Conservation (phyloP, 1,284 basidiomycete species). For the Mycena sp. region DNA sequence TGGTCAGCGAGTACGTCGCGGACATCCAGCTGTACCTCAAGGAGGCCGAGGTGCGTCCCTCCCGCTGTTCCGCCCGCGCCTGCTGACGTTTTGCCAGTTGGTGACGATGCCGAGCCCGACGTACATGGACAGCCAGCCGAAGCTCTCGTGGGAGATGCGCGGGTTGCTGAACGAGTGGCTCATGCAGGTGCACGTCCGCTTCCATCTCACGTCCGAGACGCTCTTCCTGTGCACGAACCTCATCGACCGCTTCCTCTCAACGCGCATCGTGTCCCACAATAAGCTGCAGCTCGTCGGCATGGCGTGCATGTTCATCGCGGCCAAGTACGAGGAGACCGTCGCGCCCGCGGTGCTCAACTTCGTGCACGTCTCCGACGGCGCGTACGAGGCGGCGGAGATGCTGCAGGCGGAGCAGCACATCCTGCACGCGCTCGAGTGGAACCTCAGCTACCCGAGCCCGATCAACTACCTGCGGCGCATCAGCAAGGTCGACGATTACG, state of each 20-base stretch:
- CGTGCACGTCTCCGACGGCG: conserved; percentile 88
- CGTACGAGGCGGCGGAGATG: conserved; percentile 90
- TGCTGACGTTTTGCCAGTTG: conserved; percentile 55
- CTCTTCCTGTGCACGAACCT: conserved; percentile 96
- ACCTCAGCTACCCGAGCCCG: conserved; percentile 92
- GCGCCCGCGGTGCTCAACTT: conserved; percentile 92
- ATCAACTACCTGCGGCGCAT: conserved; percentile 93
- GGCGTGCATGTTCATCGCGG: conserved; percentile 92
- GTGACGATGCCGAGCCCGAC: conserved; percentile 86
- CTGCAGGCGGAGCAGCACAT: conserved; percentile 95
- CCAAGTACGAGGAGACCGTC: conserved; percentile 97
- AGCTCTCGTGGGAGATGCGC: conserved; percentile 94
- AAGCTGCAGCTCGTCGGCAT: conserved; percentile 97
- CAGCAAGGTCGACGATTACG: conserved; percentile 97
- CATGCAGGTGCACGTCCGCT: conserved; percentile 94
- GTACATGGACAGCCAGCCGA: conserved; percentile 92
- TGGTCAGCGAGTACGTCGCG: conserved; percentile 96
- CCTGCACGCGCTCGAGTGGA: conserved; percentile 91
- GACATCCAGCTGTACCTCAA: conserved; percentile 97
- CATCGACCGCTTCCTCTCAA: conserved; percentile 95
- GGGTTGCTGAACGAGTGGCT: conserved; percentile 97
- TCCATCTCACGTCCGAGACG: conserved; percentile 94
- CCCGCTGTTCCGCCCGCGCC: conserved; percentile 4
- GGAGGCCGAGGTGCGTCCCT: conserved; percentile 64
- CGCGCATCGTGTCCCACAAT: conserved; percentile 88